These are phyloP conservation scores for Chrysanthemum lavandulifolium DNA, from an alignment of 129 eudicot genomes.

Conservation along the genomic window DNA sequence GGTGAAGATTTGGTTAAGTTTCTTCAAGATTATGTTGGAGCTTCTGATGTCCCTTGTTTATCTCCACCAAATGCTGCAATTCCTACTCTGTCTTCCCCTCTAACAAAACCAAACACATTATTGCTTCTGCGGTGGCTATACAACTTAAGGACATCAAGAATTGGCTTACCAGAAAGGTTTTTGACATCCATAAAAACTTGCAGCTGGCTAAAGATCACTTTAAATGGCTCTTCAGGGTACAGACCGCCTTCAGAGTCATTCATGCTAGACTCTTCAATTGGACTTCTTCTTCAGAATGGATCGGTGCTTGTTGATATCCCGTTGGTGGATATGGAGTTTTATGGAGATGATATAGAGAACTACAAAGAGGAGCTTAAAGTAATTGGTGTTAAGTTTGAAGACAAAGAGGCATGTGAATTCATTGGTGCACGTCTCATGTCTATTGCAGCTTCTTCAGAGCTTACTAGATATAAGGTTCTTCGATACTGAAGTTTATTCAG, in stretches of 20 bases:
- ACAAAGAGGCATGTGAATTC: slow-evolving; percentile 1
- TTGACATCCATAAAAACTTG: not conserved
- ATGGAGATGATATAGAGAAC: not conserved
- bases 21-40: not conserved
- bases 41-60: not conserved
- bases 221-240: not conserved
- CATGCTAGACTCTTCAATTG: slow-evolving; percentile 8
- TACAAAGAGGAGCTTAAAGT: not conserved
- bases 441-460: slow-evolving; percentile 4
- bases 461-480: not conserved
- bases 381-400: slow-evolving; percentile 1
- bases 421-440: not conserved
- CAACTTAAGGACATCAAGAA: not conserved
- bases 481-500: slow-evolving; percentile 12
- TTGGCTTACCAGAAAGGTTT: not conserved
- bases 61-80: not conserved
- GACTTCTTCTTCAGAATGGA: not conserved
- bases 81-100: slow-evolving; percentile 8
- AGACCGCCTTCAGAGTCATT: not conserved
- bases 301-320: slow-evolving; percentile 17
- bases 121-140: not conserved
- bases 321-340: not conserved
- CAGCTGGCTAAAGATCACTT: not conserved
- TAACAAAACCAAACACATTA: not conserved
- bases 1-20: not conserved